Evolutionary conservation across 2,329 filamentous ascomycete species (phyloP).

Genomic region (Dothistroma pini): DNA sequence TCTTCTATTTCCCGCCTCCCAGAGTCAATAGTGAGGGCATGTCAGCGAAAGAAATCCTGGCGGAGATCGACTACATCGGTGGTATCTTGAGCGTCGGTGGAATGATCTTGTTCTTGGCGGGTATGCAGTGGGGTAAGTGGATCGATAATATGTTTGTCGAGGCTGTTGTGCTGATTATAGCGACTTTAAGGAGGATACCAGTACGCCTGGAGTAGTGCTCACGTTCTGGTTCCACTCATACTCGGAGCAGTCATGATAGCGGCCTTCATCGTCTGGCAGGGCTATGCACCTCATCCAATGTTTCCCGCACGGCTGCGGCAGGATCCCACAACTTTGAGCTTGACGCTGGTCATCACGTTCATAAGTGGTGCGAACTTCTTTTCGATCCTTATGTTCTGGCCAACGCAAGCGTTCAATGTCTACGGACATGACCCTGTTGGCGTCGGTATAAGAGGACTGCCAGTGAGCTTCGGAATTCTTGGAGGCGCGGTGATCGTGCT

Average conservation of each 20-base stretch:
- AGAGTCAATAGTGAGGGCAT: constrained; percentile 43
- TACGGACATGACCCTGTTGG: constrained; percentile 57
- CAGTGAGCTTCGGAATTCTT: constrained; percentile 61
- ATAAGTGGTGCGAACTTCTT: constrained; percentile 40
- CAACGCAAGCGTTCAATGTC: constrained; percentile 47
- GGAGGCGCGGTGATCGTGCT: constrained; percentile 58
- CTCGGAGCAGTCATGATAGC: constrained; percentile 32
- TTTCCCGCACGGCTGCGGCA: constrained; percentile 27
- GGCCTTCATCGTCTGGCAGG: constrained; percentile 35
- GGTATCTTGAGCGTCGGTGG: constrained; percentile 50
- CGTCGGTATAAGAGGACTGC: constrained; percentile 61
- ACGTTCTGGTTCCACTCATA: constrained; percentile 35
- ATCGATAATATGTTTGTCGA: background rate
- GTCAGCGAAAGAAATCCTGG: constrained; percentile 41
- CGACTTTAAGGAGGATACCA: constrained; percentile 24
- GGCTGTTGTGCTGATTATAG: background rate
- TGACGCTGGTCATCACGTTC: constrained; percentile 41
- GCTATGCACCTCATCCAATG: constrained; percentile 26
- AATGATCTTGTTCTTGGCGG: constrained; percentile 50
- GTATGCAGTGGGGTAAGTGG: constrained; percentile 22
- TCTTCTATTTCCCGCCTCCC: constrained; percentile 55
- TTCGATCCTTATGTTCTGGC: constrained; percentile 55
- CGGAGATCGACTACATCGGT: constrained; percentile 50
- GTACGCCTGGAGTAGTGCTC: constrained; percentile 32
- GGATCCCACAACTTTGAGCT: constrained; percentile 33